Evolutionary conservation across 2,329 filamentous ascomycete species (phyloP).

Genomic region (Fusarium irregulare): DNA sequence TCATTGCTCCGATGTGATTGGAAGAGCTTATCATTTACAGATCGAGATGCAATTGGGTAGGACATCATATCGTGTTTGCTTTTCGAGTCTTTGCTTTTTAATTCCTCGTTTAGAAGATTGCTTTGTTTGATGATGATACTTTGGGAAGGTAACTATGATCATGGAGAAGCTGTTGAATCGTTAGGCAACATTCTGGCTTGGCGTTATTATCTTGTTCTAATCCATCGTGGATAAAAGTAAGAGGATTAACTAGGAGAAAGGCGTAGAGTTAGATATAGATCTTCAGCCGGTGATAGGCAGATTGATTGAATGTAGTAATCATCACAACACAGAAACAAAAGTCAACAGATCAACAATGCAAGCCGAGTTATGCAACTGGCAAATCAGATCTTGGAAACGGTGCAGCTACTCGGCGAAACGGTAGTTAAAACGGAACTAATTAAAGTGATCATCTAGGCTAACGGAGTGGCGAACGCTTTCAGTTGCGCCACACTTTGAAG

Average conservation of each 20-base stretch:
- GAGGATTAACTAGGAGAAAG: background rate
- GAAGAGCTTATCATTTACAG: background rate
- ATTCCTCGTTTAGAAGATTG: background rate
- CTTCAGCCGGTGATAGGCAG: background rate
- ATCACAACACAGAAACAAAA: background rate
- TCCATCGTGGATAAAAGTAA: background rate
- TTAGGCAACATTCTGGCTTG: background rate
- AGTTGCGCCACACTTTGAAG: constrained; percentile 29
- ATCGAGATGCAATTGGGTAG: background rate
- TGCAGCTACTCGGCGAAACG: constrained; percentile 19
- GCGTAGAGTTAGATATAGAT: background rate
- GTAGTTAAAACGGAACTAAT: constrained; percentile 24
- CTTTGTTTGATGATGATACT: background rate
- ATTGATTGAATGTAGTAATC: background rate
- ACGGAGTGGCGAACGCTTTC: constrained; percentile 15
- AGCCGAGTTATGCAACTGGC: background rate
- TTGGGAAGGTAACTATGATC: background rate
- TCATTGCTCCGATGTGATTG: constrained; percentile 1
- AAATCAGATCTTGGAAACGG: background rate
- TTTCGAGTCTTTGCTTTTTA: constrained; percentile 1
- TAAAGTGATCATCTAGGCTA: background rate
- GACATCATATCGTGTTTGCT: background rate
- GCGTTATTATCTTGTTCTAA: background rate
- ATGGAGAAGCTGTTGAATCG: background rate
- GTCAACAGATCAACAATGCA: constrained; percentile 3